Evolutionary conservation across 805 yeast genomes (phyloP), one percentile per base, ranked within the genome.

Genomic region (Cyberlindnera euphorbiiphila): DNA sequence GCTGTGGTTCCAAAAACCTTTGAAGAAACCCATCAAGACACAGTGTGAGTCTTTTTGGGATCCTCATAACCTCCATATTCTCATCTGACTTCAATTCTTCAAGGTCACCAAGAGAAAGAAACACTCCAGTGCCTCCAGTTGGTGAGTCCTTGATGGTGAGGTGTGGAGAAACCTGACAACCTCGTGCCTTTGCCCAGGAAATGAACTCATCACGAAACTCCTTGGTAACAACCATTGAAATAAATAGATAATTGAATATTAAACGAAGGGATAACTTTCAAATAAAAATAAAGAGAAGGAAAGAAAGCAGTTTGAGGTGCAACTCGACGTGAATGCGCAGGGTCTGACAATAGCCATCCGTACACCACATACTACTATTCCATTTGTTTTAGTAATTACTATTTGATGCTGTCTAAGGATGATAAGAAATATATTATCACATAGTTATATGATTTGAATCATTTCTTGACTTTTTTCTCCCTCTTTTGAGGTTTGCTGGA

Each of bases 91-190:
- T 8, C 4, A 43, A 28, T 4, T 27, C 15, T 2, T 38, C 47
- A 4, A 29, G 39, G 9, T 32, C 14, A 2, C 31, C 23, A 2
- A 42, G 9, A 6, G 48, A 41, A 15, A 49, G 56, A 45, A 62
- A 65, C 2, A 66, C 57, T 2, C 71, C 72, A 1, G 57, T 47
- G 6, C 75, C 71, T 3, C 64, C 64, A 3, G 51, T 43, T 2
- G 44, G 14, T 1, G 65, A 61, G 4, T 39, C 31, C 33, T 46
- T 49, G 23, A 62, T 31, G 6, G 36, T 24, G 27, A 54, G 15
- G 13, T 29, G 32, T 2, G 50, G 34, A 8, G 45, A 42, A 8
- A 44, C 10, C 1, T 13, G 17, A 10, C 29, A 30, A 0, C 55
- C 52, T 6, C 34, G 31, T 0, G 34, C 19, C 3, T 25, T 18